Conservation (phyloP, 1,284 basidiomycete species). For the Fistulinella cinereoalba region DNA sequence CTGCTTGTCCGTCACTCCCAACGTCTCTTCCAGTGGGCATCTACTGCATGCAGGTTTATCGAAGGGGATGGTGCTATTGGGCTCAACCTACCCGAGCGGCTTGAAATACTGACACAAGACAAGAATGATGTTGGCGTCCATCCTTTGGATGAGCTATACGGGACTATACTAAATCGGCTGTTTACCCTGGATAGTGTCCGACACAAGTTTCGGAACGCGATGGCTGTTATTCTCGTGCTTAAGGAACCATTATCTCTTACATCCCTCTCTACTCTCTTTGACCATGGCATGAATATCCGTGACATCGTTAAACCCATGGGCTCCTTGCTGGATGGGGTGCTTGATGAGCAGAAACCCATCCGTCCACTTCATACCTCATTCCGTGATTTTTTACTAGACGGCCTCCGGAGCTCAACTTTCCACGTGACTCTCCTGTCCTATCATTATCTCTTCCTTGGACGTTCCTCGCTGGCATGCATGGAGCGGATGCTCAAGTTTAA, state of each 20-base stretch:
- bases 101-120: too few relatives aligned
- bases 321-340: background rate
- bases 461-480: conserved; percentile 4
- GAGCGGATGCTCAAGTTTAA: conserved; percentile 4
- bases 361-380: conserved; percentile 1
- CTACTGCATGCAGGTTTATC: background rate
- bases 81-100: too few relatives aligned
- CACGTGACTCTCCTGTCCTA: background rate
- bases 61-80: too few relatives aligned
- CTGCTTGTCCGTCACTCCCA: background rate
- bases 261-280: background rate
- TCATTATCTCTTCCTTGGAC: background rate
- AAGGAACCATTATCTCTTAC: conserved; percentile 2
- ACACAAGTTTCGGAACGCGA: background rate
- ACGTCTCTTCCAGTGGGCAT: background rate
- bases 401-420: background rate
- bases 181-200: background rate
- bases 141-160: background rate
- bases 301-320: conserved; percentile 4
- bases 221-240: conserved; percentile 5
- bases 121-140: background rate
- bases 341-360: background rate
- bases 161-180: background rate
- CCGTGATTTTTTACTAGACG: conserved; percentile 8
- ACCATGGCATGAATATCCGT: background rate